Conservation (phyloP, 257 asterid species). For the Gynochthodes officinalis region DNA sequence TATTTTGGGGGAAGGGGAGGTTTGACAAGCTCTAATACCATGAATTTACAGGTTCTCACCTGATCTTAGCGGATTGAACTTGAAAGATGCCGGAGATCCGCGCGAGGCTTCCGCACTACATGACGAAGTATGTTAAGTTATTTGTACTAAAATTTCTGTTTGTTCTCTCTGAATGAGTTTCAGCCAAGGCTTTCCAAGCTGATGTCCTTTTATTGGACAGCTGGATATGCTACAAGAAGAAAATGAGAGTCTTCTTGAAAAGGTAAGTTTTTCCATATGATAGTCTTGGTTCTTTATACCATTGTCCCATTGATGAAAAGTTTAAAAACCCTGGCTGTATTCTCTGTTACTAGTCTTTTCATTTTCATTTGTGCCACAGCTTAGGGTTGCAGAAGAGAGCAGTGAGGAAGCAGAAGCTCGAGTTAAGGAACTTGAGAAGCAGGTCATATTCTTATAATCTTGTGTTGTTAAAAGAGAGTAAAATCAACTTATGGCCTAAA, state of each 20-base stretch:
- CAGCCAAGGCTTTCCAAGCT: constrained; percentile 20
- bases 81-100: constrained; percentile 59
- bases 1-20: neutral
- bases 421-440: constrained; percentile 94
- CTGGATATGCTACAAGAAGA: constrained; percentile 94
- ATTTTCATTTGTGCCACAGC: constrained; percentile 44
- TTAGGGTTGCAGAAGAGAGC: constrained; percentile 71
- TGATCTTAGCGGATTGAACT: constrained; percentile 52
- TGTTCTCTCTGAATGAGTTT: constrained; percentile 21
- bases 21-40: neutral
- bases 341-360: constrained; percentile 20
- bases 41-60: constrained; percentile 68
- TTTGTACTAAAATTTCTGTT: neutral
- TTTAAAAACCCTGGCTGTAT: no score
- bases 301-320: neutral
- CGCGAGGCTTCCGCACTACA: constrained; percentile 77
- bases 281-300: constrained; percentile 11
- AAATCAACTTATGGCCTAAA: constrained; percentile 17
- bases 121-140: constrained; percentile 58
- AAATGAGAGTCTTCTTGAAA: constrained; percentile 71
- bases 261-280: constrained; percentile 43
- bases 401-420: constrained; percentile 84
- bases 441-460: constrained; percentile 40
- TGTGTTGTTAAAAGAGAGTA: constrained; percentile 5
- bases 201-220: constrained; percentile 47